These are phyloP conservation scores for Fusarium sp. DNA, from an alignment of 2,329 filamentous ascomycete genomes.

Conservation along the genomic window DNA sequence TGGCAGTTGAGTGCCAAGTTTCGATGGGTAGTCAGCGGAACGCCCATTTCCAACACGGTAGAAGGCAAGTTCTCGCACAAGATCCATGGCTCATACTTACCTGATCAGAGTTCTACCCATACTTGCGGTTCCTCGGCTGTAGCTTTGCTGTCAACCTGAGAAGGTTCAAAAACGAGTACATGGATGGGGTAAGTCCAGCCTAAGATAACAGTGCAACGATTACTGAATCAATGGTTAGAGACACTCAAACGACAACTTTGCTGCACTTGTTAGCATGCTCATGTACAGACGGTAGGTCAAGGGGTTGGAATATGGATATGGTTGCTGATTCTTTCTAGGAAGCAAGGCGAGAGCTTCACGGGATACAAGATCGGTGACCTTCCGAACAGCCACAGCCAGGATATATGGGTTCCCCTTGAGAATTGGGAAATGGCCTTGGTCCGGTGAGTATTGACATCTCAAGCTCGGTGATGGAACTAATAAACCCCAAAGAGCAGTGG, in stretches of 20 bases:
- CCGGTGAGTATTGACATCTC: no score
- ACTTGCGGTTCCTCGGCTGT: conserved; percentile 47
- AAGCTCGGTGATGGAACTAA: no score
- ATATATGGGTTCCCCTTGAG: conserved; percentile 40
- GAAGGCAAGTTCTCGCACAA: conserved; percentile 37
- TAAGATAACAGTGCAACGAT: no score
- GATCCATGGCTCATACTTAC: not conserved
- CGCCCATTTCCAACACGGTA: conserved; percentile 47
- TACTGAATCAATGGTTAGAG: conserved; percentile 6
- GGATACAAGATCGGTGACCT: conserved; percentile 41
- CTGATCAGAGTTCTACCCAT: conserved; percentile 49
- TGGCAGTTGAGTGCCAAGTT: conserved; percentile 43
- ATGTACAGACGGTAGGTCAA: conserved; percentile 44
- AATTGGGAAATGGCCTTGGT: conserved; percentile 41
- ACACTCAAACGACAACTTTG: conserved; percentile 25
- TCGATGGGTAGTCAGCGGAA: conserved; percentile 51
- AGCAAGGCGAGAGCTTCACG: conserved; percentile 42
- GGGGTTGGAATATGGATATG: no score
- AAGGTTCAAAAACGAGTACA: conserved; percentile 30
- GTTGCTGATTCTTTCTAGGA: conserved; percentile 29
- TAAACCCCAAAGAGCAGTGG: not conserved
- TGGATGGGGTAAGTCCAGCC: conserved; percentile 20
- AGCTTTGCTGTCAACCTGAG: not conserved
- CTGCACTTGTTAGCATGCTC: conserved; percentile 29
- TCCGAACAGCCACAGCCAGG: conserved; percentile 11